Evolutionary conservation across 441 rosid genomes (phyloP).

Genomic region (Adansonia gregorii): DNA sequence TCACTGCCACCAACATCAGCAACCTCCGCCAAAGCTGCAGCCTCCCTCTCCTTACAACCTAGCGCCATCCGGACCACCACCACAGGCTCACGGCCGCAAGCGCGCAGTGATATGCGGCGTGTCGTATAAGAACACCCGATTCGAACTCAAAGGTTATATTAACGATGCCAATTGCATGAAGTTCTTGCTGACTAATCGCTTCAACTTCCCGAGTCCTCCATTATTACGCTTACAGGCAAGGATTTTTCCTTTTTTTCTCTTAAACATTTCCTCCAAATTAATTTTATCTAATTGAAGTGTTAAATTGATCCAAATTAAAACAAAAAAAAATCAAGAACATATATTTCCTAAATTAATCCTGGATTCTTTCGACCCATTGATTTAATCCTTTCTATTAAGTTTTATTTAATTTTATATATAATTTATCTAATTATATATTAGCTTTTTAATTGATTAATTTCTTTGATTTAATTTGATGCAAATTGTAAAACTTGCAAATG

Average conservation of each 20-base stretch:
- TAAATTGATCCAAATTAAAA: too few species aligned
- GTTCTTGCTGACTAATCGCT: slow-evolving; percentile 58
- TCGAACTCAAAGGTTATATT: slow-evolving; percentile 65
- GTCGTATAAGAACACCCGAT: slow-evolving; percentile 42
- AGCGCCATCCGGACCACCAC: slow-evolving; percentile 47
- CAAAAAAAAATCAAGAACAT: too few species aligned
- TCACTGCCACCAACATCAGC: slow-evolving; percentile 49
- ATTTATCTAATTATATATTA: too few species aligned
- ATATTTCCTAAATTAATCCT: neutral
- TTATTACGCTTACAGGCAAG: slow-evolving; percentile 61
- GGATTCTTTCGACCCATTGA: neutral
- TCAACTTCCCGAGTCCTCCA: slow-evolving; percentile 60
- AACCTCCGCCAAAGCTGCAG: slow-evolving; percentile 19
- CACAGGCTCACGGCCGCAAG: slow-evolving; percentile 52
- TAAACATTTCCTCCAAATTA: slow-evolving; percentile 11
- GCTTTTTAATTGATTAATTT: too few species aligned
- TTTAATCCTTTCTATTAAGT: too few species aligned
- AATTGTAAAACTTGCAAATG: too few species aligned
- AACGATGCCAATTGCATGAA: slow-evolving; percentile 71
- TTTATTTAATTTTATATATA: too few species aligned
- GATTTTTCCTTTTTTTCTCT: slow-evolving; percentile 15
- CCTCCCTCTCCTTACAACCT: slow-evolving; percentile 42
- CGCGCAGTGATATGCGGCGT: slow-evolving; percentile 66
- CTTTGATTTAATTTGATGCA: too few species aligned
- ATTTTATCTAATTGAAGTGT: neutral